A percentile compares a stretch with the other conserved stretches of the same genome.
phyloP scores from a whole-genome alignment of 805 yeast species.

The Ogataea nitratoaversa region DNA sequence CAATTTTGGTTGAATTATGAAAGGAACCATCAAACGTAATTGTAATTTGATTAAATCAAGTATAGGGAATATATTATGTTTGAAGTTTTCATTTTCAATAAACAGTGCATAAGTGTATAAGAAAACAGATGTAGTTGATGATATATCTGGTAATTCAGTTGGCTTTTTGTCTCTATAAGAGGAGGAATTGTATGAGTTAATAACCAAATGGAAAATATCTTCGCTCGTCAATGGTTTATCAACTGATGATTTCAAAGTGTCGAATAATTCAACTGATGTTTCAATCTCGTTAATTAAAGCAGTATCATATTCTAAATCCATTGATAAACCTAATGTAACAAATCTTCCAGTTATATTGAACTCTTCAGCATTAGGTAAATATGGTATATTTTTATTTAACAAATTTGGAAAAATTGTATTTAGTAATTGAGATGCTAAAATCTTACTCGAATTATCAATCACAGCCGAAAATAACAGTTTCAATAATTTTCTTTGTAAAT shows the following conservation, averaged over 20 bases:
- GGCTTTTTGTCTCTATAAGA: conserved; percentile 18
- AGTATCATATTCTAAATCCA: conserved; percentile 57
- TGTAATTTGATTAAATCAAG: conserved; percentile 37
- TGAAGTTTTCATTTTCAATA: conserved; percentile 13
- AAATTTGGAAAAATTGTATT: conserved; percentile 9
- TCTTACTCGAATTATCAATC: conserved; percentile 27
- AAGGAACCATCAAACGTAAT: conserved; percentile 40
- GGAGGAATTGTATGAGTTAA: conserved; percentile 38
- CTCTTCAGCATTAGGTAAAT: conserved; percentile 1
- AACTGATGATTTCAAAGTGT: conserved; percentile 4
- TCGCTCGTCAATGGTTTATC: conserved; percentile 29
- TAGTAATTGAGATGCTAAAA: conserved; percentile 5
- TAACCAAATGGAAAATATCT: conserved; percentile 37
- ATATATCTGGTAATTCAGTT: conserved; percentile 19
- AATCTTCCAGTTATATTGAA: conserved; percentile 22
- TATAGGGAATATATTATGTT: conserved; percentile 9
- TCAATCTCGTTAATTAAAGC: conserved; percentile 34
- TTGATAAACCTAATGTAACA: conserved; percentile 49
- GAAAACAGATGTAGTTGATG: conserved; percentile 32
- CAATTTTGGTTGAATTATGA: conserved; percentile 21
- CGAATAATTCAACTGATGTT: conserved; percentile 41
- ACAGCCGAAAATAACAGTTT: conserved; percentile 57
- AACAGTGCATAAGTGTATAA: conserved; percentile 22
- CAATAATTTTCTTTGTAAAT: conserved; percentile 61
- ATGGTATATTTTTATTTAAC: conserved; percentile 2